A percentile compares a stretch with the other conserved stretches of the same genome.
Evolutionary conservation across 2,329 filamentous ascomycete species (phyloP).

Genomic region (Akanthomyces lecanii): DNA sequence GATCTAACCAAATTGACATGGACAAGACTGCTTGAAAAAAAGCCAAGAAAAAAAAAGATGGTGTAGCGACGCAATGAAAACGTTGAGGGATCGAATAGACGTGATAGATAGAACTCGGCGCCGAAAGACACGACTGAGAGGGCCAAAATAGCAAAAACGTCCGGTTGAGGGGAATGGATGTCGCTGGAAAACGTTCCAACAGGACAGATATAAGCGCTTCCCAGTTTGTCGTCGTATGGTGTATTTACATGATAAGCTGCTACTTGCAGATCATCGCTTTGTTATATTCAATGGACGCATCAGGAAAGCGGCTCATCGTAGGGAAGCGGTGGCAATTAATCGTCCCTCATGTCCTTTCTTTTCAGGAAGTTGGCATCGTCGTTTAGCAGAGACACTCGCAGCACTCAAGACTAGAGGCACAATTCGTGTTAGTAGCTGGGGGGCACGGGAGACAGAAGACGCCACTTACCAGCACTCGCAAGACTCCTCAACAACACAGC

Average conservation of each 20-base stretch:
- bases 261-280: background rate
- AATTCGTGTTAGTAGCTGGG: conserved; percentile 16
- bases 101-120: conserved; percentile 3
- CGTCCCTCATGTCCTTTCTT: background rate
- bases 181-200: background rate
- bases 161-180: background rate
- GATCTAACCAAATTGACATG: conserved; percentile 18
- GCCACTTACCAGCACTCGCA: conserved; percentile 46
- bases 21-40: conserved; percentile 12
- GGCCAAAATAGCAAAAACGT: background rate
- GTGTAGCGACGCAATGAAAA: conserved; percentile 7
- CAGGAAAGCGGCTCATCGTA: background rate
- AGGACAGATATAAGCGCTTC: background rate
- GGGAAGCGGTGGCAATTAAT: background rate
- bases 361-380: background rate
- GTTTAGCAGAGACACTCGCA: conserved; percentile 38
- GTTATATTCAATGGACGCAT: background rate
- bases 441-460: background rate
- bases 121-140: background rate
- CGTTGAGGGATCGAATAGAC: conserved; percentile 7
- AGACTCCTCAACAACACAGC: conserved; percentile 46
- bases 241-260: background rate
- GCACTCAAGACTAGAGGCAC: conserved; percentile 33
- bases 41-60: background rate
- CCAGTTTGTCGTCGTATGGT: background rate